Base-by-base conservation (phyloP, 2,329 filamentous ascomycete genomes). In the Aspergillus pseudoterreus region DNA sequence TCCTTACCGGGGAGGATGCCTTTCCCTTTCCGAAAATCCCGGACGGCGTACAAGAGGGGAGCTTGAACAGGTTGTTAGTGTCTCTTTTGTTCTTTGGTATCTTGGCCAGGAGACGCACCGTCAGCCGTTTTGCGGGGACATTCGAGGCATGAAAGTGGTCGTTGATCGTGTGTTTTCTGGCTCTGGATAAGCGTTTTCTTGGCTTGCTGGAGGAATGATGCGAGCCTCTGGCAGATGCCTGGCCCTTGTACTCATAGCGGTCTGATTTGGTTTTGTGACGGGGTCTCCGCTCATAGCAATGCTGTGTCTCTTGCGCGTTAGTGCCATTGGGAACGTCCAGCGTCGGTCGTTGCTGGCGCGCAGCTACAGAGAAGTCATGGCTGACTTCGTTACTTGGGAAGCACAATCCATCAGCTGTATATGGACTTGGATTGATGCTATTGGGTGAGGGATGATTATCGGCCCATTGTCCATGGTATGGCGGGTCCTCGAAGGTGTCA, bases 201-300 rank as follows among this genome's bases (percentile, higher is more conserved):
- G 53, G 49, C 14, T 35, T 46, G 50, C 21, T 53, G 51, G 32
- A 33, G 33, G 14, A 44, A 38, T 14, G 49, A 47, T 4, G 42
- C 33, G 21, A 43, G 14, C 36, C 51, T 50, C 9, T 12, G 45
- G 8, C 38, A 27, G 22, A 35, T 45, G 2, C 11, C 2, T 43
- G 50, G 6, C 49, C 49, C 42, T 73, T 73, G 10, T 72, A 72
- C 24, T 82, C 76, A 61, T 86, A 86, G 32, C 75, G 78, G 59
- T 82, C 77, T 21, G 74, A 68, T 46, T 75, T 77, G 14, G 81
- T 85, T 65, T 80, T 87, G 56, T 77, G 71, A 30, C 84, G 77
- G 15, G 76, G 67, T 43, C 72, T 72, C 59, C 75, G 82, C 49
- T 81, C 75, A 50, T 78, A 84, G 12, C 57, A 54, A 36, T 55